These are phyloP conservation scores for Leishmania braziliensis DNA, from an alignment of 208 protist species.

Conservation along the genomic window DNA sequence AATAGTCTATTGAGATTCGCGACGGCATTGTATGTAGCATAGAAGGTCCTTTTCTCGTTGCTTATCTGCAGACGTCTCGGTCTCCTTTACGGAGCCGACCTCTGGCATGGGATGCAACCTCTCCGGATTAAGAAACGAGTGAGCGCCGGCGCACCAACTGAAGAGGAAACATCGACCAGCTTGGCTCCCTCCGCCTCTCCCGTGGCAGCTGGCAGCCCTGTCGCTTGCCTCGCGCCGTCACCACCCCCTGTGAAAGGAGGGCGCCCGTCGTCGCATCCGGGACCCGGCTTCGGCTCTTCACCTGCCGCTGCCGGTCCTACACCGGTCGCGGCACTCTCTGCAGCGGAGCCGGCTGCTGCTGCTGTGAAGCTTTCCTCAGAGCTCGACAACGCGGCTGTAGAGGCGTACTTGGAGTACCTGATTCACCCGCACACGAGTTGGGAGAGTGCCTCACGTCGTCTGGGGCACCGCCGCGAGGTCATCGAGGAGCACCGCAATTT, in stretches of 20 bases:
- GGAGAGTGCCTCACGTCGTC: conserved; percentile 59
- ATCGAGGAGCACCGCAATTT: conserved; percentile 49
- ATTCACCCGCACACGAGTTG: conserved; percentile 88
- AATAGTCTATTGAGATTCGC: neutral
- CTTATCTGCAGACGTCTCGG: neutral
- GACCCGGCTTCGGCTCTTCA: neutral
- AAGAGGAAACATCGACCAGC: neutral
- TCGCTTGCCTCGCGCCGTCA: neutral
- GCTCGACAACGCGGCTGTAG: conserved; percentile 71
- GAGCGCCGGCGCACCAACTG: neutral
- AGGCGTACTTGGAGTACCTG: conserved; percentile 87
- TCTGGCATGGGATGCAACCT: conserved; percentile 3
- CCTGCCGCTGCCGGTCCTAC: neutral
- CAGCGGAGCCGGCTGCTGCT: neutral
- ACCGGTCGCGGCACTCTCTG: neutral
- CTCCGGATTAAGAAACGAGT: conserved; percentile 14
- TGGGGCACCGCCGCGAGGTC: conserved; percentile 39
- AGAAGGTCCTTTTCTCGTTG: neutral
- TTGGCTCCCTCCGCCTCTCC: conserved; percentile 2
- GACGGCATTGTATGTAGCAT: neutral
- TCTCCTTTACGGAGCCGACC: neutral
- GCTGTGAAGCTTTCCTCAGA: conserved; percentile 51
- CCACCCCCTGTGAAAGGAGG: neutral
- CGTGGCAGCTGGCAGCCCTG: neutral
- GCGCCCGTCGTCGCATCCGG: neutral